Evolutionary conservation across 139 green algal genomes (phyloP).

Genomic region (Gonium pectorale): DNA sequence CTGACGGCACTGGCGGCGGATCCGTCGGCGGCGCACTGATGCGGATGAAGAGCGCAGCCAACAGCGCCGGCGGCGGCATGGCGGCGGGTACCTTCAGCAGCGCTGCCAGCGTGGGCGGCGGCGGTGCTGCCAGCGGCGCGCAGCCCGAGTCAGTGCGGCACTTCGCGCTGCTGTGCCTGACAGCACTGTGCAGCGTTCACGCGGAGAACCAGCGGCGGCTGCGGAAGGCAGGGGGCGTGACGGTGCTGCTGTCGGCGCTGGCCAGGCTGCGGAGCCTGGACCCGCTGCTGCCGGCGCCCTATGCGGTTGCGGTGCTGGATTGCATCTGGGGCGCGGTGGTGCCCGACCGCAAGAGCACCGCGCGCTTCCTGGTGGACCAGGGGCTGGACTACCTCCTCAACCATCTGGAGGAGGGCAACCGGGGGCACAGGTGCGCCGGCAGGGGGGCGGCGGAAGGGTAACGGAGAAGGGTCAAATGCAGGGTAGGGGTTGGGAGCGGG

Average conservation of each 20-base stretch:
- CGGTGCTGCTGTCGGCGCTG: constrained; percentile 52
- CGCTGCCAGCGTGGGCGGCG: neutral
- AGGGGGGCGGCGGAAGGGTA: no score
- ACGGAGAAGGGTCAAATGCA: no score
- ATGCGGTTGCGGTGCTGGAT: constrained; percentile 61
- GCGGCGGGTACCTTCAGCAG: no score
- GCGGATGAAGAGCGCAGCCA: neutral
- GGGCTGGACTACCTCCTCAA: constrained; percentile 58
- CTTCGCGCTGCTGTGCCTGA: constrained; percentile 51
- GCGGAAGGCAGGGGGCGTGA: constrained; percentile 50
- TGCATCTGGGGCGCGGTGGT: constrained; percentile 60
- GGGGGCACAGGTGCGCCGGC: constrained; percentile 38
- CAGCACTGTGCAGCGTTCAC: constrained; percentile 48
- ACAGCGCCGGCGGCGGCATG: neutral
- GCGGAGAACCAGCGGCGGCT: constrained; percentile 54
- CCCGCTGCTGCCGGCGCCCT: constrained; percentile 50
- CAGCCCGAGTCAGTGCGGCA: constrained; percentile 41
- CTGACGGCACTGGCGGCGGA: constrained; percentile 2
- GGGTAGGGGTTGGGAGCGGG: no score
- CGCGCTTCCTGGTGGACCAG: constrained; percentile 54
- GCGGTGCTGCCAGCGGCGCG: neutral
- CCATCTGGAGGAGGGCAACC: constrained; percentile 49
- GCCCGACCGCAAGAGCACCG: constrained; percentile 53
- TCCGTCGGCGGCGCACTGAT: constrained; percentile 1
- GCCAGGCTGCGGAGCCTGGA: constrained; percentile 35